These are phyloP conservation scores for Lipomyces mesembrius DNA, from an alignment of 805 yeast species.

Conservation along the genomic window DNA sequence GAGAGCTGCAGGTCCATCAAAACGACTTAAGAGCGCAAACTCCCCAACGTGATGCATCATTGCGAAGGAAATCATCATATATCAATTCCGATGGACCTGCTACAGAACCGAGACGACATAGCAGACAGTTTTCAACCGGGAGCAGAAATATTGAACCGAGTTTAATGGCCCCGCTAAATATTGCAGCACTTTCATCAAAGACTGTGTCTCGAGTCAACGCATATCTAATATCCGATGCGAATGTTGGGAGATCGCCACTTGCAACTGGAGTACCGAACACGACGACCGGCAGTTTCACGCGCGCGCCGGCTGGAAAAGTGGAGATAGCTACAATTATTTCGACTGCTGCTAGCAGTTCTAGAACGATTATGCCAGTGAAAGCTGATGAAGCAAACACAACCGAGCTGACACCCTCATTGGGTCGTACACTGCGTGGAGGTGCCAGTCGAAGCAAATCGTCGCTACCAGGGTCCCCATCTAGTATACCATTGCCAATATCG, in stretches of 20 bases:
- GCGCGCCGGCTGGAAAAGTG: neutral
- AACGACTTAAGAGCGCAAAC: constrained; percentile 5
- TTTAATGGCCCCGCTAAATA: constrained; percentile 23
- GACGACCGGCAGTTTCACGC: neutral
- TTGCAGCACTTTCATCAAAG: constrained; percentile 17
- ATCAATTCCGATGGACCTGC: constrained; percentile 18
- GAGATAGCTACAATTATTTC: neutral
- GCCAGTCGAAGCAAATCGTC: neutral
- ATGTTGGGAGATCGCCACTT: neutral
- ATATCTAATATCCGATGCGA: neutral
- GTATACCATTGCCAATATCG: neutral
- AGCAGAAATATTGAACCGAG: constrained; percentile 3
- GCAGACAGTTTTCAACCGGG: constrained; percentile 13
- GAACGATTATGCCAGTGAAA: neutral
- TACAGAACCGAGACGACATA: constrained; percentile 24
- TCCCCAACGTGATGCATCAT: constrained; percentile 17
- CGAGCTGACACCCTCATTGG: neutral
- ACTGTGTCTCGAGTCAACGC: constrained; percentile 25
- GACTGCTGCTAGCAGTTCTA: neutral
- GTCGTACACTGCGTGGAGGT: neutral
- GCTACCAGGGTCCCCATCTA: neutral
- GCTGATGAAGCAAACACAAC: neutral
- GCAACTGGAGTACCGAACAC: neutral
- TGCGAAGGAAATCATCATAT: constrained; percentile 13
- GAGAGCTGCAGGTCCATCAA: neutral